These are phyloP conservation scores for Russula virescens DNA, from an alignment of 768 basidiomycete species.

Conservation along the genomic window DNA sequence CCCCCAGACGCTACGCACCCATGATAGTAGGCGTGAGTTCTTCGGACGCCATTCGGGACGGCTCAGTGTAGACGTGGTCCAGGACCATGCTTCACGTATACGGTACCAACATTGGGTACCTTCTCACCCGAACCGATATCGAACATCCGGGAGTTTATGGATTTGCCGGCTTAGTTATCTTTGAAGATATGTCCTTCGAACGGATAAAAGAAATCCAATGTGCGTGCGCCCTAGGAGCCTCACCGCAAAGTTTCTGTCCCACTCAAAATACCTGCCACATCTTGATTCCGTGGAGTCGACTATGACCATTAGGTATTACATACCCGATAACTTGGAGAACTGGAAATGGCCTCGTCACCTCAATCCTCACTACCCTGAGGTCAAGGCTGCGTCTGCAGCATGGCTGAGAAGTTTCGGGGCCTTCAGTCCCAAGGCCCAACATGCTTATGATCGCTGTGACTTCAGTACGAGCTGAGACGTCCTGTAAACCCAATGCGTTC, in stretches of 20 bases:
- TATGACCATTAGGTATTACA: constrained; percentile 17
- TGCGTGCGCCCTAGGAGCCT: neutral
- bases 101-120: neutral
- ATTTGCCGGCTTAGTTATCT: neutral
- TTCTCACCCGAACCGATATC: constrained; percentile 6
- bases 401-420: constrained; percentile 27
- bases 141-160: neutral
- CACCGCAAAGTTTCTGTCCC: neutral
- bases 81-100: neutral
- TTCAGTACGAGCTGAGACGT: constrained; percentile 21
- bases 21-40: neutral
- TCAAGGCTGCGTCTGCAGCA: constrained; percentile 23
- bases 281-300: neutral
- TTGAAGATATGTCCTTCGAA: neutral
- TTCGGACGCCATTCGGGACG: neutral
- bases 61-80: neutral
- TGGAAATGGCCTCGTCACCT: constrained; percentile 28
- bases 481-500: neutral
- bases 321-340: constrained; percentile 19
- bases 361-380: constrained; percentile 26
- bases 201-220: neutral
- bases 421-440: constrained; percentile 25
- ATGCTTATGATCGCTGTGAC: constrained; percentile 26
- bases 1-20: neutral
- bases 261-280: neutral